These are phyloP conservation scores for Phytomonas sp. DNA, from an alignment of 208 protist genomes.

Conservation along the genomic window DNA sequence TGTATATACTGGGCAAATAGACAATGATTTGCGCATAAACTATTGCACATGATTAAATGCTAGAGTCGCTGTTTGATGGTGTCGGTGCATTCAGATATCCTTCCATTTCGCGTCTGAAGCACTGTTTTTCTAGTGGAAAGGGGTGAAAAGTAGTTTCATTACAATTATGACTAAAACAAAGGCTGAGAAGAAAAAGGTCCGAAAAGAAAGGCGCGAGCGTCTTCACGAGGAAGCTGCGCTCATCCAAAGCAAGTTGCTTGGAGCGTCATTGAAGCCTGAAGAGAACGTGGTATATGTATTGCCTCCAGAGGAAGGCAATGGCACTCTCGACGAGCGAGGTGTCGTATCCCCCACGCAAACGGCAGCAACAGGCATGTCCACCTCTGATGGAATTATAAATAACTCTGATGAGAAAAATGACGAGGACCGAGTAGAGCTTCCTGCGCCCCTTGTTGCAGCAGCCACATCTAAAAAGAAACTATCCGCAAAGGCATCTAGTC, in stretches of 20 bases:
- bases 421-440: constrained; percentile 19
- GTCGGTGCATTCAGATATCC: neutral
- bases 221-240: constrained; percentile 19
- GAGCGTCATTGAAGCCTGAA: constrained; percentile 4
- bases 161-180: constrained; percentile 18
- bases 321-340: neutral
- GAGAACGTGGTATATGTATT: constrained; percentile 2
- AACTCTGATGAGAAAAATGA: constrained; percentile 14
- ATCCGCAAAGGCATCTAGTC: constrained; percentile 6
- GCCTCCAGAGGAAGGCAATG: neutral
- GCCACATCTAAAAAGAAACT: neutral
- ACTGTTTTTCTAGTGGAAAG: neutral
- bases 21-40: neutral
- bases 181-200: constrained; percentile 25
- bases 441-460: constrained; percentile 13
- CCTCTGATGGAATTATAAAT: neutral
- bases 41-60: neutral
- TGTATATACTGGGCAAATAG: neutral
- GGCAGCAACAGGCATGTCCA: neutral
- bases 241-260: constrained; percentile 18
- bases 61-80: neutral
- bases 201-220: constrained; percentile 23
- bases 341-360: neutral
- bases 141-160: constrained; percentile 1
- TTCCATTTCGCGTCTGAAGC: neutral